Evolutionary conservation across 2,329 filamentous ascomycete genomes (phyloP), one percentile per base, ranked within the genome.

Genomic region (Cordyceps fumosorosea): DNA sequence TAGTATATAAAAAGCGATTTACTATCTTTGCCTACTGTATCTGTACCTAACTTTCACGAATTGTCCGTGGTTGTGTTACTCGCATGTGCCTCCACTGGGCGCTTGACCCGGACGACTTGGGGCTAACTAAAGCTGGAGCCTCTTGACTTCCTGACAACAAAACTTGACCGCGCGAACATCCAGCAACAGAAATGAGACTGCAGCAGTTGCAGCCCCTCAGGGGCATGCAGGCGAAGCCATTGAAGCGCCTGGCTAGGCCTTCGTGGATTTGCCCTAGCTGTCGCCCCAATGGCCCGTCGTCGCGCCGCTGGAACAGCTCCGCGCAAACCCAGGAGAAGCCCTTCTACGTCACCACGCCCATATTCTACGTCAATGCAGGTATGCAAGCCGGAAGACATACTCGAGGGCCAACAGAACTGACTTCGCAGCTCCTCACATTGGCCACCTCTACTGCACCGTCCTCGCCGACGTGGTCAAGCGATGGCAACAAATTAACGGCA

Each of bases 321-420:
- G 60, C 63, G 50, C 24, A 56, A 56, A 48, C 58, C 52, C 55
- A 54, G 37, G 67, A 70, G 64, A 98, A 98, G 78, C 92, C 93
- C 10, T 97, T 89, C 79, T 99, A 98, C 80, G 82, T 96, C 70
- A 98, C 95, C 5, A 96, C 92, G 10, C 95, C 95, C 2, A 99
- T 99, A 63, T 99, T 98, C 80, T 99, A 99, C 76, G 95, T 99
- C 78, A 99, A 99, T 83, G 91, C 93, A 61, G 87, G 91, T 93
- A 78, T 68, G 61, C 32, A 18, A 8, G 26, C 20, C 8, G 5
- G 18, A 37, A 16, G 10, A 20, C 5, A 1, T 40, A 29, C 44
- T 45, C 1, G 18, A 26, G 52, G 3, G 20, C 53, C 22, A 37
- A 34, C 60, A 68, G 71, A 18, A 14, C 47, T 56, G 20, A 56